Conservation (phyloP, 2,329 filamentous ascomycete genomes). For the Orbilia quercus region DNA sequence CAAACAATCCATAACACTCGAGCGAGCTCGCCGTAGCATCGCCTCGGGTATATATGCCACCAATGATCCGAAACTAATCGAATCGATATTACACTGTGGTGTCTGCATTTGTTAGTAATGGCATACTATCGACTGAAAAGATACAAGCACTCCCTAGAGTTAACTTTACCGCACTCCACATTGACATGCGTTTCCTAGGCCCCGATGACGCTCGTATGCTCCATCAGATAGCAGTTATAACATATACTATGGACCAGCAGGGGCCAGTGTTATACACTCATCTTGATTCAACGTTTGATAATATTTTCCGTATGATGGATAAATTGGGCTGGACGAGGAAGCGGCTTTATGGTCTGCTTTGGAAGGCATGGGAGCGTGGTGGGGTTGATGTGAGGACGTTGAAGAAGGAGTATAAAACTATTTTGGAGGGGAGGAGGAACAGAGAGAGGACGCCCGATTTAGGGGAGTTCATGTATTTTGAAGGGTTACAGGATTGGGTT, state of each 20-base stretch:
- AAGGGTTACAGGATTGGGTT: conserved; percentile 20
- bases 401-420: conserved; percentile 5
- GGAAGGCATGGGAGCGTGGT: conserved; percentile 17
- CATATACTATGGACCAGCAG: background rate
- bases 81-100: no score
- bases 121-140: background rate
- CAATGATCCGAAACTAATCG: background rate
- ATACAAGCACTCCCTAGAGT: background rate
- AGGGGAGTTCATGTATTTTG: conserved; percentile 7
- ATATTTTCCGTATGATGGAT: background rate
- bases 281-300: background rate
- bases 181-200: background rate
- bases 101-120: background rate
- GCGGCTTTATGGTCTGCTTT: background rate
- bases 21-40: no score
- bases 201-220: background rate
- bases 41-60: no score
- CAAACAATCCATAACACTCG: no score
- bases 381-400: background rate
- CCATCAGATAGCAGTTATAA: background rate
- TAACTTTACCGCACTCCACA: background rate
- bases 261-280: conserved; percentile 19
- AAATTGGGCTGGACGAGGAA: background rate
- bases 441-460: conserved; percentile 16
- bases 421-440: no score